Evolutionary conservation across 1,139 yeast species (phyloP).

Genomic region (Zygotorulaspora mrakii): DNA sequence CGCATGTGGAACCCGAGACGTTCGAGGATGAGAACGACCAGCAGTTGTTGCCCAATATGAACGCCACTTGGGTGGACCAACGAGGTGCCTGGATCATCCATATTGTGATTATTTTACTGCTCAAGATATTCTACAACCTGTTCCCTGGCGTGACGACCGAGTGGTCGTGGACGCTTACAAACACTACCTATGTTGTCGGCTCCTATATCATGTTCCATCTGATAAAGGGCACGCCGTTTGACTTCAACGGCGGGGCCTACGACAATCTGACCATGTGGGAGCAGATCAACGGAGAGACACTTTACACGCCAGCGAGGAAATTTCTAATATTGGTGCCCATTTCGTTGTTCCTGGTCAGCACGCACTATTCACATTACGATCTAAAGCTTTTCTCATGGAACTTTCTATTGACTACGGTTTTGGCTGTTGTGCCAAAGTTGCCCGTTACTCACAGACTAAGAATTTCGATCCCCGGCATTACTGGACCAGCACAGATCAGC

Average conservation of each 20-base stretch:
- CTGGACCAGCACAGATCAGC: constrained; percentile 38
- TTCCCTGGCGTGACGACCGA: constrained; percentile 75
- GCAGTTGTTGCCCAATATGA: constrained; percentile 79
- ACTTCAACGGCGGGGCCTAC: constrained; percentile 92
- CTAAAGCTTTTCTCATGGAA: constrained; percentile 73
- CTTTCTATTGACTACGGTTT: constrained; percentile 70
- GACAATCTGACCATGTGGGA: constrained; percentile 99
- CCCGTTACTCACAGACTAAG: constrained; percentile 77
- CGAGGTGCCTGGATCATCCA: constrained; percentile 97
- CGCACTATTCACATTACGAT: constrained; percentile 88
- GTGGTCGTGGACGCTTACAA: constrained; percentile 91
- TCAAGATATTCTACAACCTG: constrained; percentile 73
- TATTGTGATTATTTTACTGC: constrained; percentile 68
- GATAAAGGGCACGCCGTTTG: constrained; percentile 95
- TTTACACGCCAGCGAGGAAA: constrained; percentile 94
- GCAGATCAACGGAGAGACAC: constrained; percentile 95
- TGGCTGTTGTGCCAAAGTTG: constrained; percentile 82
- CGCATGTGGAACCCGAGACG: constrained; percentile 89
- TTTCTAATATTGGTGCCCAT: constrained; percentile 89
- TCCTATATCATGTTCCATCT: constrained; percentile 95
- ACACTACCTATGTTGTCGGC: constrained; percentile 83
- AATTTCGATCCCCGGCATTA: constrained; percentile 53
- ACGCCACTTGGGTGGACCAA: constrained; percentile 94
- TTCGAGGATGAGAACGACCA: constrained; percentile 92
- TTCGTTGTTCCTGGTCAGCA: constrained; percentile 75